Conservation (phyloP, 208 protist species). For the Leishmania tarentolae region DNA sequence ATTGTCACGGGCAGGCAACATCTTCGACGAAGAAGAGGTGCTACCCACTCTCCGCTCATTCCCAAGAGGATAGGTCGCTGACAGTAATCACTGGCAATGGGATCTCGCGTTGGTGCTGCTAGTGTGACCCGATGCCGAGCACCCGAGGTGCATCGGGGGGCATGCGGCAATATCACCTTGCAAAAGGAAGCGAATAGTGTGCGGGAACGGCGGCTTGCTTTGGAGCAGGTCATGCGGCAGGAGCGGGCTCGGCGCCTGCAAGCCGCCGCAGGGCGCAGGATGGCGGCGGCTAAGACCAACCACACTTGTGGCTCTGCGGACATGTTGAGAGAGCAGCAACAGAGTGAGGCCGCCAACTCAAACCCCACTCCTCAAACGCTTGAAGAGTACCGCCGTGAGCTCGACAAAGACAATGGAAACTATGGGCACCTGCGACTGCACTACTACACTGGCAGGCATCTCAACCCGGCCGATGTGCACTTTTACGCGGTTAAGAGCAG, state of each 20-base stretch:
- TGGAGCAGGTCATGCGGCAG: constrained; percentile 32
- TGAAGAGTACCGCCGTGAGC: constrained; percentile 30
- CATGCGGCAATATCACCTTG: not conserved
- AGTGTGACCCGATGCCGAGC: not conserved
- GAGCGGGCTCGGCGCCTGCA: constrained; percentile 30
- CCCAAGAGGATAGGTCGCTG: not conserved
- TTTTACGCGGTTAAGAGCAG: constrained; percentile 21
- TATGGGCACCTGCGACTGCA: constrained; percentile 11
- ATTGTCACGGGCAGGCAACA: not conserved
- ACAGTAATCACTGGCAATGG: constrained; percentile 7
- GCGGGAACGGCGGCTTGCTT: constrained; percentile 15
- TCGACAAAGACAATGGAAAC: constrained; percentile 19
- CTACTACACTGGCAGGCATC: constrained; percentile 27
- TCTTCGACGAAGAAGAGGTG: not conserved
- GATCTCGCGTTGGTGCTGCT: constrained; percentile 3
- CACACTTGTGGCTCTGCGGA: not conserved
- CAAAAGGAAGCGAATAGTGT: constrained; percentile 18
- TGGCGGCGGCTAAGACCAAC: not conserved
- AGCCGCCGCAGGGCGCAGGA: constrained; percentile 1
- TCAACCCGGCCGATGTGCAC: constrained; percentile 27
- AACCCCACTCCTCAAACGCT: constrained; percentile 8
- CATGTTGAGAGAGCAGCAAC: not conserved
- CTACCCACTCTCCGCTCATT: no score
- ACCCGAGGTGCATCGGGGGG: not conserved
- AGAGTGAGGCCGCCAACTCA: not conserved